These are phyloP conservation scores for Cryptosporidium ubiquitum DNA, from an alignment of 169 alveolate species.

Conservation along the genomic window DNA sequence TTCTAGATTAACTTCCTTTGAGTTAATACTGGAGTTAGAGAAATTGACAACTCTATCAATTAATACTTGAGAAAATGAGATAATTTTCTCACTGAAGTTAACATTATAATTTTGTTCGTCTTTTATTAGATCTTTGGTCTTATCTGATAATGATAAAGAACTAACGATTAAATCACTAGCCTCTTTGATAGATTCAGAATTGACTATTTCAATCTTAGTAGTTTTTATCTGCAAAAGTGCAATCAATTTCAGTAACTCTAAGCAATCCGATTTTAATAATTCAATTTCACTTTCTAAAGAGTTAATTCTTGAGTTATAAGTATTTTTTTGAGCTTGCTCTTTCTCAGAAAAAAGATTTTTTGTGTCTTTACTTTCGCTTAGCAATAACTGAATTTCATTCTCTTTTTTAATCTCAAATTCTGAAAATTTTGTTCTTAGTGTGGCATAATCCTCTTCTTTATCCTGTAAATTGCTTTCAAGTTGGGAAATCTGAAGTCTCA, in stretches of 20 bases:
- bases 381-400: not conserved
- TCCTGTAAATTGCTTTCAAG: conserved; percentile 15
- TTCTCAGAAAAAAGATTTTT: not conserved
- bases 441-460: conserved; percentile 11
- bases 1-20: not conserved
- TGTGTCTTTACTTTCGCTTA: conserved; percentile 4
- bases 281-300: not conserved
- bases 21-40: not conserved
- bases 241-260: conserved; percentile 5
- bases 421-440: not conserved
- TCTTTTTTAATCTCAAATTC: conserved; percentile 26
- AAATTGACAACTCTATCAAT: not conserved
- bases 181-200: not conserved
- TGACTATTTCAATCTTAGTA: not conserved
- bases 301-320: conserved; percentile 11
- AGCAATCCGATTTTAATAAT: conserved; percentile 30
- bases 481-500: conserved; percentile 70
- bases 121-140: not conserved
- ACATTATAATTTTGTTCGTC: not conserved
- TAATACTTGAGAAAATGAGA: not conserved
- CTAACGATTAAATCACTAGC: not conserved
- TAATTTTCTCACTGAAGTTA: not conserved
- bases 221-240: conserved; percentile 5
- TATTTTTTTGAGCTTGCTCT: not conserved
- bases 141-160: conserved; percentile 30